These are phyloP conservation scores for Boletus rubropictus DNA, from an alignment of 768 basidiomycete species.

Conservation along the genomic window DNA sequence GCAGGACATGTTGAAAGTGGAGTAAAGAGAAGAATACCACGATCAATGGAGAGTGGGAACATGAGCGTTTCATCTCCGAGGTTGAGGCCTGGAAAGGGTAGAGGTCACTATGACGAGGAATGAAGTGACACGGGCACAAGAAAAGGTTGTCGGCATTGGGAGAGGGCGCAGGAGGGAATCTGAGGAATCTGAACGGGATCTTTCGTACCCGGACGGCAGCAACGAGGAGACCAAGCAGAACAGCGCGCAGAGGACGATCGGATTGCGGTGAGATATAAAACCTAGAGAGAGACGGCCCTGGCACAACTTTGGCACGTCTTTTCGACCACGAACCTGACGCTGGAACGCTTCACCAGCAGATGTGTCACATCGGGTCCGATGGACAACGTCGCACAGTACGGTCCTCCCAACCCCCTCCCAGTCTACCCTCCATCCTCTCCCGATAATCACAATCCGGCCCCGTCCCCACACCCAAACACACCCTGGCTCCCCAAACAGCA, in stretches of 20 bases:
- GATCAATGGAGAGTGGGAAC: constrained; percentile 21
- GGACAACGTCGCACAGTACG: constrained; percentile 34
- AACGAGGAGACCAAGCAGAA: constrained; percentile 12
- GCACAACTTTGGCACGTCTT: constrained; percentile 27
- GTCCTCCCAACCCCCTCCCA: constrained; percentile 22
- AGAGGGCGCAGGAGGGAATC: constrained; percentile 11
- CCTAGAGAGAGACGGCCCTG: constrained; percentile 22
- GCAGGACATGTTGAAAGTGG: constrained; percentile 29
- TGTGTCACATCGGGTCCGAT: constrained; percentile 33
- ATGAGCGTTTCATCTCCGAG: constrained; percentile 35
- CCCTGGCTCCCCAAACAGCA: constrained; percentile 22
- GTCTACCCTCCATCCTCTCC: constrained; percentile 29
- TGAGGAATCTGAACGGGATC: constrained; percentile 12
- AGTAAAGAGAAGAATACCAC: constrained; percentile 26
- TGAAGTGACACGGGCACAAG: constrained; percentile 15
- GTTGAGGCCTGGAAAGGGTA: constrained; percentile 20
- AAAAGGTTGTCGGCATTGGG: constrained; percentile 19
- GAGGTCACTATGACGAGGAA: constrained; percentile 22
- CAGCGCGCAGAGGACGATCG: constrained; percentile 17
- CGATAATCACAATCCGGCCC: constrained; percentile 23
- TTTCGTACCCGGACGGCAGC: constrained; percentile 1
- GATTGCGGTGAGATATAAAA: constrained; percentile 26
- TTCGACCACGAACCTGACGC: constrained; percentile 25
- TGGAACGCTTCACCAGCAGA: constrained; percentile 23
- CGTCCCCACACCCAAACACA: constrained; percentile 15